Conservation (phyloP, 139 green algal species). For the Chlamydomonas sp. region DNA sequence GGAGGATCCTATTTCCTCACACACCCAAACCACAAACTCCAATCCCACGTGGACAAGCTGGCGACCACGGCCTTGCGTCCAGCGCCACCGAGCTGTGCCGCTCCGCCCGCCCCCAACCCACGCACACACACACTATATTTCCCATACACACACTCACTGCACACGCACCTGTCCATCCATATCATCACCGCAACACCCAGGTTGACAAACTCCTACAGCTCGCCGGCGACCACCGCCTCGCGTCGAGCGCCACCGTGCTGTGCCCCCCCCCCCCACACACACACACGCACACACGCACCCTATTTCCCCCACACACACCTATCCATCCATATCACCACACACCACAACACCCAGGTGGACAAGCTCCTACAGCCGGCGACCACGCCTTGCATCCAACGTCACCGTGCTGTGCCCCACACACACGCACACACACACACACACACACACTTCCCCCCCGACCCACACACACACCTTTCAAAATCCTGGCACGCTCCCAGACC, state of each 20-base stretch:
- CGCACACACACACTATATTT: not conserved
- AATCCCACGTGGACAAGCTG: conserved; percentile 12
- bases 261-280: not conserved
- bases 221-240: no score
- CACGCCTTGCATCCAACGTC: not conserved
- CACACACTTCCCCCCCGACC: not conserved
- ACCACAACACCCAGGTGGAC: not conserved
- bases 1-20: no score
- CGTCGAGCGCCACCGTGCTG: not conserved
- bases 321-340: no score
- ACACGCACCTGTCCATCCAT: not conserved
- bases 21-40: not conserved
- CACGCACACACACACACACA: not conserved
- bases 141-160: not conserved
- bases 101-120: no score
- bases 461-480: not conserved
- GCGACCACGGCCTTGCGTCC: no score
- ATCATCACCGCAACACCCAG: not conserved
- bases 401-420: not conserved
- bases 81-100: not conserved
- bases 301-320: no score
- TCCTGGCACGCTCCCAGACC: not conserved
- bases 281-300: no score
- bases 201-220: conserved; percentile 13
- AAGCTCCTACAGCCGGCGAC: not conserved